Base-by-base conservation (phyloP, 805 yeast species). In the Hanseniaspora vineae region DNA sequence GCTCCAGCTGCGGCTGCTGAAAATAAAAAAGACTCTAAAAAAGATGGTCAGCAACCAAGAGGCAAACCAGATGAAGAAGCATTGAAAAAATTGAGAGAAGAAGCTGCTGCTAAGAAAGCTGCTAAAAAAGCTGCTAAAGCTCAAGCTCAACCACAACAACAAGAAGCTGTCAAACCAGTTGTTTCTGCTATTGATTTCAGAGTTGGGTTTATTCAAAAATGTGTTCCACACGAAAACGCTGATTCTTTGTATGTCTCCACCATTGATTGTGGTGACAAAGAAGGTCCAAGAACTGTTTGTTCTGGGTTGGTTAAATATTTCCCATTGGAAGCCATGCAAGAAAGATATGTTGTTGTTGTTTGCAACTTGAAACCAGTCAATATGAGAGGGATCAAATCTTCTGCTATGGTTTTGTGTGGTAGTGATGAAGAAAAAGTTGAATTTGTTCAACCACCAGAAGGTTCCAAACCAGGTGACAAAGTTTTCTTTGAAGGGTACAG, bases 221-320 rank as follows among this genome's bases (percentile, higher is more conserved):
- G 97, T 47, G 74, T 85, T 61, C 86, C 85, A 66, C 99, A 92
- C 70, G 98, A 98, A 53, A 90, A 92, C 66, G 99, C 99, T 35
- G 99, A 92, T 68, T 76, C 96, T 1, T 73, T 92, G 58, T 92
- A 92, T 65, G 96, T 92, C 49, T 92, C 97, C 31, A 92, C 98
- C 46, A 92, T 92, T 58, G 86, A 94, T 53, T 80, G 85, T 73
- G 99, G 98, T 56, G 99, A 92, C 59, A 89, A 74, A 52, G 96
- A 86, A 64, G 95, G 94, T 51, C 98, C 99, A 61, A 80, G 99
- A 73, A 92, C 97, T 31, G 95, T 92, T 49, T 92, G 98, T 72
- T 86, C 96, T 12, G 99, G 99, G 57, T 75, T 92, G 59, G 97
- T 88, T 53, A 86, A 86, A 57, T 80, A 84, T 68, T 75, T 85